phyloP scores from a whole-genome alignment of 768 basidiomycete species.

The Daedalea quercina region DNA sequence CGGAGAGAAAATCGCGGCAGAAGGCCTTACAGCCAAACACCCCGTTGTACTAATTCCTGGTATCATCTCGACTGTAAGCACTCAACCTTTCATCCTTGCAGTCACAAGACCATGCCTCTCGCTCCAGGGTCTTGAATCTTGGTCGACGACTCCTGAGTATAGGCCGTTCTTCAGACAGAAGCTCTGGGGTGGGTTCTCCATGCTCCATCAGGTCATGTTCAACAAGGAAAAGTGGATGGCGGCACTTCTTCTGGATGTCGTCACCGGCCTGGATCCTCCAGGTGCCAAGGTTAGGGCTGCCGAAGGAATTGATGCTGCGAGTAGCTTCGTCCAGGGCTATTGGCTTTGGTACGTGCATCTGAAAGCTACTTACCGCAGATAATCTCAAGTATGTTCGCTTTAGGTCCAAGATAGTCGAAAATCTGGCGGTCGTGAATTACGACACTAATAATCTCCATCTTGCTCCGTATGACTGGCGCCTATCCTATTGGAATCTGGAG shows the following conservation, averaged over 20 bases:
- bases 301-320: slow-evolving; percentile 88
- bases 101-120: background rate
- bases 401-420: slow-evolving; percentile 88
- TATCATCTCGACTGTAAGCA: slow-evolving; percentile 74
- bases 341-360: slow-evolving; percentile 74
- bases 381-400: background rate
- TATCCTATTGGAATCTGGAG: slow-evolving; percentile 87
- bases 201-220: slow-evolving; percentile 79
- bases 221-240: slow-evolving; percentile 87
- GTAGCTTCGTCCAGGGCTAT: slow-evolving; percentile 82
- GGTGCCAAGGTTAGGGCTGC: slow-evolving; percentile 85
- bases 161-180: slow-evolving; percentile 90
- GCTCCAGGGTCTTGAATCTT: slow-evolving; percentile 76
- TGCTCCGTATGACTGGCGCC: slow-evolving; percentile 87
- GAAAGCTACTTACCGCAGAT: background rate
- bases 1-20: slow-evolving; percentile 58
- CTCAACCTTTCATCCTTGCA: background rate
- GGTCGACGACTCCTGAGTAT: slow-evolving; percentile 85
- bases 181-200: slow-evolving; percentile 71
- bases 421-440: slow-evolving; percentile 88
- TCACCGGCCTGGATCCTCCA: slow-evolving; percentile 86
- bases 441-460: slow-evolving; percentile 85
- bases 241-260: slow-evolving; percentile 85
- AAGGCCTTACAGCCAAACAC: slow-evolving; percentile 61
- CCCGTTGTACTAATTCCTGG: slow-evolving; percentile 88